Conservation (phyloP, 2,329 filamentous ascomycete genomes). For the Aspergillus uvarum region DNA sequence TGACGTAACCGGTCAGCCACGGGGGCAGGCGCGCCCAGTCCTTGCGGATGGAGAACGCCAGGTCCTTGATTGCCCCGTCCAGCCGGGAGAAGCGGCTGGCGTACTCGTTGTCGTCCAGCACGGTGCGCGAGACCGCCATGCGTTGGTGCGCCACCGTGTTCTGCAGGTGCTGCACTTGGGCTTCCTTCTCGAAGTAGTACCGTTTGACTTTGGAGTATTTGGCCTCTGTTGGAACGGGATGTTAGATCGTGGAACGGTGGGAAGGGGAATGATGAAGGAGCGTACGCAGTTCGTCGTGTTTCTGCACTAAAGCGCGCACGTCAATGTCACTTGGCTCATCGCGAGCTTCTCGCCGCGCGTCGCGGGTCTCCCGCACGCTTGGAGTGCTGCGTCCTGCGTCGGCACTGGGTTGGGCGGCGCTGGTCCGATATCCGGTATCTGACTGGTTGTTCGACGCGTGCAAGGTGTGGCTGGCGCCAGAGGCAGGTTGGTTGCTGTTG, state of each 20-base stretch:
- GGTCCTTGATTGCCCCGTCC: constrained; percentile 89
- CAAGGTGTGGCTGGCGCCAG: background rate
- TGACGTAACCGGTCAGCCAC: constrained; percentile 79
- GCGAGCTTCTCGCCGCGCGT: constrained; percentile 29
- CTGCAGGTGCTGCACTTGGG: constrained; percentile 89
- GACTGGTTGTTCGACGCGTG: constrained; percentile 1
- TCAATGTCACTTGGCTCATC: constrained; percentile 46
- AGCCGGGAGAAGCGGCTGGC: constrained; percentile 82
- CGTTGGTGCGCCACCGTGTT: constrained; percentile 97
- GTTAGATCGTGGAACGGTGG: constrained; percentile 3
- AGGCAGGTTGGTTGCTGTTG: constrained; percentile 8
- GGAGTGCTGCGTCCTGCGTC: constrained; percentile 52
- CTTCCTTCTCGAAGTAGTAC: constrained; percentile 90
- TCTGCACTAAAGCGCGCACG: constrained; percentile 44
- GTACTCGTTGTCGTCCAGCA: constrained; percentile 94
- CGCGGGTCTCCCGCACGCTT: constrained; percentile 31
- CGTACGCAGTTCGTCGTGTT: constrained; percentile 50
- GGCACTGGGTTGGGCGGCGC: constrained; percentile 32
- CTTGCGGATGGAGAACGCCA: constrained; percentile 94
- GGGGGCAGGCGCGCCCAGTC: constrained; percentile 80
- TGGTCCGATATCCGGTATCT: constrained; percentile 24
- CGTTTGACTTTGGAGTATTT: constrained; percentile 99
- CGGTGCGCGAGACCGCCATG: constrained; percentile 88
- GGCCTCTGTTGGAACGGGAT: constrained; percentile 58
- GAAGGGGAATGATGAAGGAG: constrained; percentile 1